Evolutionary conservation across 306 rosid genomes (phyloP).

Genomic region (Lablab purpureus): DNA sequence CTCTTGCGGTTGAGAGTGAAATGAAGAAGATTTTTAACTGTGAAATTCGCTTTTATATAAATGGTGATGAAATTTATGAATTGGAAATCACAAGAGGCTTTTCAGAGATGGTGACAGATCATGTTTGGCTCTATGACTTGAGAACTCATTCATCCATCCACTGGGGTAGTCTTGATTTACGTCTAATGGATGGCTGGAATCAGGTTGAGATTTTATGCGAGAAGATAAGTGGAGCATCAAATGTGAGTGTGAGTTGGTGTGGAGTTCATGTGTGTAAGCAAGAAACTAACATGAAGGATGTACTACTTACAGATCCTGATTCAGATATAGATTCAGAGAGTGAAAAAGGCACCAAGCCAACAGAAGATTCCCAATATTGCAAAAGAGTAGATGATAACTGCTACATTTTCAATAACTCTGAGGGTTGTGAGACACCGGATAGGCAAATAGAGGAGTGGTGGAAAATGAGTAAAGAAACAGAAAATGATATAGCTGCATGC

Average conservation of each 20-base stretch:
- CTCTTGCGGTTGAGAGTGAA: slow-evolving; percentile 29
- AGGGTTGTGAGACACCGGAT: not conserved
- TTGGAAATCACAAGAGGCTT: slow-evolving; percentile 30
- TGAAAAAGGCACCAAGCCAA: slow-evolving; percentile 8
- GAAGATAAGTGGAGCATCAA: slow-evolving; percentile 27
- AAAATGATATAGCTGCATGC: not conserved
- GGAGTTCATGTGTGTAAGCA: slow-evolving; percentile 39
- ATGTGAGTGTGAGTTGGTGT: slow-evolving; percentile 47
- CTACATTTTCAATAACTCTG: not conserved
- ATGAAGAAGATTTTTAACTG: slow-evolving; percentile 9
- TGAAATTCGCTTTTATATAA: slow-evolving; percentile 42
- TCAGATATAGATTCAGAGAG: slow-evolving; percentile 1
- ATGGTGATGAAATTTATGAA: slow-evolving; percentile 42
- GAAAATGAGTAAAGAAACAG: not conserved
- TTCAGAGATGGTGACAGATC: slow-evolving; percentile 24
- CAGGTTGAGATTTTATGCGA: slow-evolving; percentile 47
- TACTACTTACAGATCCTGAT: slow-evolving; percentile 41
- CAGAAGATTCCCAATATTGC: not conserved
- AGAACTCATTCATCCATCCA: slow-evolving; percentile 31
- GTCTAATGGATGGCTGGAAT: slow-evolving; percentile 42
- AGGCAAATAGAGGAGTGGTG: not conserved
- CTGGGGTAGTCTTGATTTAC: slow-evolving; percentile 1
- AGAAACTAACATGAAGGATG: slow-evolving; percentile 29
- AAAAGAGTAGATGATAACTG: not conserved
- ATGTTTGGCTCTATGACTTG: slow-evolving; percentile 48